Conservation (phyloP, 345 rosid genomes). For the Populus euphratica region DNA sequence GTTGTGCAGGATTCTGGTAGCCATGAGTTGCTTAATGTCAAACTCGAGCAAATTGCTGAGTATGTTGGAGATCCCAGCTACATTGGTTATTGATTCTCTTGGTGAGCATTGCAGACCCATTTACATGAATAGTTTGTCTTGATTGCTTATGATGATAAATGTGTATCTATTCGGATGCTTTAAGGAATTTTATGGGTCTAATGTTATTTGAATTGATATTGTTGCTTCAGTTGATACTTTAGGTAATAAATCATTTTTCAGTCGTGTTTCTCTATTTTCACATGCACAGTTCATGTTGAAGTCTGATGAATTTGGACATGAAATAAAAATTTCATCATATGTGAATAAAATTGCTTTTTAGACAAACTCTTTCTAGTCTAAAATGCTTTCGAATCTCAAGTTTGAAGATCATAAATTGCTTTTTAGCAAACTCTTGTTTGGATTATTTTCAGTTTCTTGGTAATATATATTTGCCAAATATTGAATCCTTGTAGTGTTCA, state of each 20-base stretch:
- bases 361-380: neutral
- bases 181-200: neutral
- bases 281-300: neutral
- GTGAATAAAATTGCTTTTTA: neutral
- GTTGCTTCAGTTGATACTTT: neutral
- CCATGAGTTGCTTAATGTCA: slow-evolving; percentile 55
- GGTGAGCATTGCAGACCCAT: neutral
- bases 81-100: slow-evolving; percentile 16
- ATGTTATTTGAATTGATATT: neutral
- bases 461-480: neutral
- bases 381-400: neutral
- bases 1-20: slow-evolving; percentile 64
- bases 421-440: neutral
- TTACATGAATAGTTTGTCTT: neutral
- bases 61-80: slow-evolving; percentile 60
- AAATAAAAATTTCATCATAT: neutral
- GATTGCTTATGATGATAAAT: neutral
- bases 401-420: neutral
- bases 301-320: neutral
- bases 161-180: neutral
- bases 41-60: slow-evolving; percentile 84
- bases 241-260: neutral
- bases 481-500: neutral
- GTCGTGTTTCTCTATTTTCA: neutral
- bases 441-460: neutral